Percentiles rank a stretch among this genome's conserved stretches.
These are phyloP conservation scores for Monosporozyma yasuniensis DNA, from an alignment of 805 yeast species.

Conservation along the genomic window DNA sequence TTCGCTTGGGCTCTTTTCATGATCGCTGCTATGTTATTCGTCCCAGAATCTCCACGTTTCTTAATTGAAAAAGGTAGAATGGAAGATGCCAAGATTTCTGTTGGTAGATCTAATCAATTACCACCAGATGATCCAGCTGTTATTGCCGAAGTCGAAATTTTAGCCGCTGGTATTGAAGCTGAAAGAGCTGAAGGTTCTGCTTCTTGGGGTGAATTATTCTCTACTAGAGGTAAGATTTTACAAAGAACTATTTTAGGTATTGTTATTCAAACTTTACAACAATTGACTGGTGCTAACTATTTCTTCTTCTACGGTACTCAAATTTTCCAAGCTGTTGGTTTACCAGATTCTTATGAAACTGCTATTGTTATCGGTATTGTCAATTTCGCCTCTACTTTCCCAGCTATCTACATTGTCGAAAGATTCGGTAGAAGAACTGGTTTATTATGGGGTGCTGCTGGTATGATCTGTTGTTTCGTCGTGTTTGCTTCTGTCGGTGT, in stretches of 20 bases:
- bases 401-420: conserved; percentile 45
- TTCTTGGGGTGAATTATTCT: conserved; percentile 54
- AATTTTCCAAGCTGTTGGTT: conserved; percentile 53
- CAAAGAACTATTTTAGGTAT: conserved; percentile 43
- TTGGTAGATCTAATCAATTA: conserved; percentile 52
- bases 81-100: conserved; percentile 54
- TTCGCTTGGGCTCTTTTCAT: conserved; percentile 38
- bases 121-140: conserved; percentile 46
- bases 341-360: conserved; percentile 50
- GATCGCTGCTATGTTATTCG: conserved; percentile 35
- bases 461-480: conserved; percentile 39
- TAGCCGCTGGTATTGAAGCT: conserved; percentile 52
- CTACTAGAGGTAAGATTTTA: conserved; percentile 56
- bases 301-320: conserved; percentile 62
- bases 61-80: conserved; percentile 45
- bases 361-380: conserved; percentile 52
- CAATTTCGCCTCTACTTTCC: conserved; percentile 50
- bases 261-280: conserved; percentile 53
- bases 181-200: conserved; percentile 58
- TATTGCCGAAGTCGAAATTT: conserved; percentile 46
- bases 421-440: conserved; percentile 46
- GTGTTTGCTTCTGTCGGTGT: conserved; percentile 57
- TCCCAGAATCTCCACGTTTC: conserved; percentile 71
- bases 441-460: conserved; percentile 40
- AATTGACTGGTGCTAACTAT: conserved; percentile 52